Conservation (phyloP, 768 basidiomycete species). For the Lactarius trivialis region DNA sequence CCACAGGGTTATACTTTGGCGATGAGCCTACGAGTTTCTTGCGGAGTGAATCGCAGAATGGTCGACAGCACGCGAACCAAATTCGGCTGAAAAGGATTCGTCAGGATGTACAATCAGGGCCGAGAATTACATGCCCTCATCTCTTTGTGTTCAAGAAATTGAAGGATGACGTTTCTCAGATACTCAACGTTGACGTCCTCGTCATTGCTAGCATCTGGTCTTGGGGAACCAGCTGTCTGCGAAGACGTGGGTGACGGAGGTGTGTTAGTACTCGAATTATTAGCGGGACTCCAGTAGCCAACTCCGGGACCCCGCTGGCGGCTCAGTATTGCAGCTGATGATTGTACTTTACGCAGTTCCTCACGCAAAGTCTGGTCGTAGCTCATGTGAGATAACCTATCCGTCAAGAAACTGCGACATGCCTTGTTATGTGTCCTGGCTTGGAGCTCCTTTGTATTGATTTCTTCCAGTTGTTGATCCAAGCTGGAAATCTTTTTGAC, state of each 20-base stretch:
- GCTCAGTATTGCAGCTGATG: slow-evolving; percentile 83
- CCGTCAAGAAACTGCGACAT: slow-evolving; percentile 15
- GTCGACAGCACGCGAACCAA: slow-evolving; percentile 88
- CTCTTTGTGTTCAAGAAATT: slow-evolving; percentile 97
- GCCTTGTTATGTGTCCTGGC: slow-evolving; percentile 77
- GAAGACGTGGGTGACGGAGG: slow-evolving; percentile 36
- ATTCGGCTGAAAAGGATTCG: slow-evolving; percentile 51
- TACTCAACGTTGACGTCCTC: slow-evolving; percentile 97
- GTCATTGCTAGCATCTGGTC: slow-evolving; percentile 45
- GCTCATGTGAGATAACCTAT: background rate
- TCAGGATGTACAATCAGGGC: slow-evolving; percentile 7
- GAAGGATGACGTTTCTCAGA: slow-evolving; percentile 89
- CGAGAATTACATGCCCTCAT: slow-evolving; percentile 69
- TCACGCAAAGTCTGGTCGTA: slow-evolving; percentile 72
- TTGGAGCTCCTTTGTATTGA: slow-evolving; percentile 60
- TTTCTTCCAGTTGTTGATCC: slow-evolving; percentile 69
- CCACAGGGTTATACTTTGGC: slow-evolving; percentile 60
- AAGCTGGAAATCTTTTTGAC: slow-evolving; percentile 43
- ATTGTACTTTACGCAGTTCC: slow-evolving; percentile 92
- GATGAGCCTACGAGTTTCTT: slow-evolving; percentile 83
- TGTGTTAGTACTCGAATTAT: slow-evolving; percentile 27
- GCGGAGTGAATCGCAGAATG: slow-evolving; percentile 90
- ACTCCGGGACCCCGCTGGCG: slow-evolving; percentile 89
- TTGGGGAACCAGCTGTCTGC: slow-evolving; percentile 29
- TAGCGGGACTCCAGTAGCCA: slow-evolving; percentile 74